Percentiles rank a stretch among this genome's conserved stretches.
Evolutionary conservation across 1,284 basidiomycete genomes (phyloP).

Genomic region (Fomitopsis palustris): DNA sequence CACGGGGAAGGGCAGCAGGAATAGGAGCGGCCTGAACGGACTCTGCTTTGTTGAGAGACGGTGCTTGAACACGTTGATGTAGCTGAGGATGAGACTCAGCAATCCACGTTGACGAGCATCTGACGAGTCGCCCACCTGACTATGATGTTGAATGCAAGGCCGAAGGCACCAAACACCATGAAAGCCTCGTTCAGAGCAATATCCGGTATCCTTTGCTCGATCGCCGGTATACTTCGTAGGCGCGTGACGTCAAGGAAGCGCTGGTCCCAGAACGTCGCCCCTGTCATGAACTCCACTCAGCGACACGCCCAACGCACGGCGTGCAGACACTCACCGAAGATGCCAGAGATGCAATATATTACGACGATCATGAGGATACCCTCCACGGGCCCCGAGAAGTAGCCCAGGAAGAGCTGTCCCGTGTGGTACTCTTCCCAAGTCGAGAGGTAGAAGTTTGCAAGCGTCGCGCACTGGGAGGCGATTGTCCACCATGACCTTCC

Average conservation of each 20-base stretch:
- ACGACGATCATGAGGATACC: conserved; percentile 87
- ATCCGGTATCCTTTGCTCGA: conserved; percentile 53
- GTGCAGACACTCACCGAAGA: conserved; percentile 49
- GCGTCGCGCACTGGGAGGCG: conserved; percentile 78
- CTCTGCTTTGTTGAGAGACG: conserved; percentile 35
- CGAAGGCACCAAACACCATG: conserved; percentile 80
- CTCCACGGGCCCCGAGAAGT: conserved; percentile 95
- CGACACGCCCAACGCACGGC: neutral
- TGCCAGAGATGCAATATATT: conserved; percentile 79
- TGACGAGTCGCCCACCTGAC: conserved; percentile 46
- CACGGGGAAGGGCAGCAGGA: conserved; percentile 78
- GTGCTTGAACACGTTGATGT: conserved; percentile 70
- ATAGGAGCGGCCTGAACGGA: conserved; percentile 58
- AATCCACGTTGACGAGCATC: too few relatives aligned
- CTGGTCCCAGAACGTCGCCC: conserved; percentile 84
- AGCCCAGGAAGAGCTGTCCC: conserved; percentile 87
- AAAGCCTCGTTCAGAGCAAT: conserved; percentile 84
- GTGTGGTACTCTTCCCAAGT: conserved; percentile 98
- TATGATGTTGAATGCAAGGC: conserved; percentile 79
- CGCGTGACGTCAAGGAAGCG: conserved; percentile 61
- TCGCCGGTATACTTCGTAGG: conserved; percentile 49
- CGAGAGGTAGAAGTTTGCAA: conserved; percentile 93
- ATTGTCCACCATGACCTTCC: conserved; percentile 97
- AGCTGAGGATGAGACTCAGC: conserved; percentile 39
- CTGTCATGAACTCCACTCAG: conserved; percentile 29